Evolutionary conservation across 2,329 filamentous ascomycete genomes (phyloP).

Genomic region (Trichoderma atrobrunneum): DNA sequence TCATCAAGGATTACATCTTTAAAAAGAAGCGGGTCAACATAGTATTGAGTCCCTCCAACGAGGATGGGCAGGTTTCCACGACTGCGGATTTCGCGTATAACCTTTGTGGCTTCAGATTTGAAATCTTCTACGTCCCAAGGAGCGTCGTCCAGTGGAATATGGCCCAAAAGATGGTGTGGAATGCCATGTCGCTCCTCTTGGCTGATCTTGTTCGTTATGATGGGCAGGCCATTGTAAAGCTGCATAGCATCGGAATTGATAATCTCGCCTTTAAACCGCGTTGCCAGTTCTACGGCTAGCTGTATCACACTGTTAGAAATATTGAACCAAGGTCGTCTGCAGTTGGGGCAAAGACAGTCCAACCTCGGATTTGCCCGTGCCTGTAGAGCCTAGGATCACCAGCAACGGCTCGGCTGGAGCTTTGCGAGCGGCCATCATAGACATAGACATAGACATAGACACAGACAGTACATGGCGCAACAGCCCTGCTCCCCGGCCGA

Average conservation of each 20-base stretch:
- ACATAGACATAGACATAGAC: conserved; percentile 5
- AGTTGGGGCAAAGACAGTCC: conserved; percentile 22
- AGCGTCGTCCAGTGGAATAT: conserved; percentile 69
- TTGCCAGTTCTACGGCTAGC: conserved; percentile 87
- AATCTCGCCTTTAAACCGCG: conserved; percentile 82
- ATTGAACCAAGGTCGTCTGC: background rate
- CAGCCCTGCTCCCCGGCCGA: conserved; percentile 23
- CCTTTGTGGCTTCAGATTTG: conserved; percentile 62
- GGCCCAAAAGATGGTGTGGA: conserved; percentile 83
- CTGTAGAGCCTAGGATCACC: conserved; percentile 83
- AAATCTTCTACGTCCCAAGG: conserved; percentile 84
- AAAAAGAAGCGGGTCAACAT: conserved; percentile 85
- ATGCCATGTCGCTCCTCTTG: conserved; percentile 71
- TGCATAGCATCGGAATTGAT: conserved; percentile 99
- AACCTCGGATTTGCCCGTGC: conserved; percentile 91
- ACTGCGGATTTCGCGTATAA: conserved; percentile 73
- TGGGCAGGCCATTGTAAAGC: conserved; percentile 84
- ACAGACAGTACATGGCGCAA: conserved; percentile 34
- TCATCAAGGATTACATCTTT: conserved; percentile 55
- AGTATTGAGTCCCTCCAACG: conserved; percentile 95
- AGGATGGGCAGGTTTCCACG: conserved; percentile 83
- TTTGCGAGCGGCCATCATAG: conserved; percentile 38
- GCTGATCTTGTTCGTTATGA: conserved; percentile 94
- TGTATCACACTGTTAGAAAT: conserved; percentile 37
- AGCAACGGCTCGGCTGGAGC: conserved; percentile 62